A percentile compares a stretch with the other conserved stretches of the same genome.
These are phyloP conservation scores for Suillus fuscotomentosus DNA, from an alignment of 768 basidiomycete species.

Conservation along the genomic window DNA sequence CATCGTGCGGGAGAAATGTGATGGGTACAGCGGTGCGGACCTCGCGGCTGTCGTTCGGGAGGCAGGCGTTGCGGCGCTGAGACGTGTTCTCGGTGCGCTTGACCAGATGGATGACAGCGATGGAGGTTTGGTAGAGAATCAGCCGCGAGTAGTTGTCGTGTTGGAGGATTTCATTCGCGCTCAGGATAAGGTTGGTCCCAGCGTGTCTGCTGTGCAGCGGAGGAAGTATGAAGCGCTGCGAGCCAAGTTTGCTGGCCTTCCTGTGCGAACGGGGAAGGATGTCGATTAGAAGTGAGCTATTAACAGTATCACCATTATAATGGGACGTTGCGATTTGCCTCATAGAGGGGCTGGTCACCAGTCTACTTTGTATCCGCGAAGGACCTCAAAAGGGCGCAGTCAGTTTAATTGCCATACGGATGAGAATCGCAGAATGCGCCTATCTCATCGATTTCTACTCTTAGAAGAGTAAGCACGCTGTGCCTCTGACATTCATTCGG, in stretches of 20 bases:
- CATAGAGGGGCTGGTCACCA: too few species aligned
- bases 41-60: conserved; percentile 85
- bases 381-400: not conserved
- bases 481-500: not conserved
- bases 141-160: conserved; percentile 45
- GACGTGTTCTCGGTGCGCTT: conserved; percentile 61
- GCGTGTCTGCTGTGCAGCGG: conserved; percentile 79
- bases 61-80: conserved; percentile 83
- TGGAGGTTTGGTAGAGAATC: conserved; percentile 11
- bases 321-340: too few species aligned
- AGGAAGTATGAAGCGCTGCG: conserved; percentile 78
- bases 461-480: not conserved
- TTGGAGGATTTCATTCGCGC: conserved; percentile 72
- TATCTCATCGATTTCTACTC: not conserved
- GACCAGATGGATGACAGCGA: conserved; percentile 50
- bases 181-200: conserved; percentile 79
- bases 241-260: conserved; percentile 81
- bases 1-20: conserved; percentile 64
- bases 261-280: conserved; percentile 46
- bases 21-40: conserved; percentile 93
- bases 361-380: not conserved
- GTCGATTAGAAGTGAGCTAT: conserved; percentile 7
- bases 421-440: not conserved
- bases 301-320: too few species aligned
- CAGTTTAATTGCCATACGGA: not conserved